Evolutionary conservation across 345 rosid species (phyloP).

Genomic region (Alliaria petiolata): DNA sequence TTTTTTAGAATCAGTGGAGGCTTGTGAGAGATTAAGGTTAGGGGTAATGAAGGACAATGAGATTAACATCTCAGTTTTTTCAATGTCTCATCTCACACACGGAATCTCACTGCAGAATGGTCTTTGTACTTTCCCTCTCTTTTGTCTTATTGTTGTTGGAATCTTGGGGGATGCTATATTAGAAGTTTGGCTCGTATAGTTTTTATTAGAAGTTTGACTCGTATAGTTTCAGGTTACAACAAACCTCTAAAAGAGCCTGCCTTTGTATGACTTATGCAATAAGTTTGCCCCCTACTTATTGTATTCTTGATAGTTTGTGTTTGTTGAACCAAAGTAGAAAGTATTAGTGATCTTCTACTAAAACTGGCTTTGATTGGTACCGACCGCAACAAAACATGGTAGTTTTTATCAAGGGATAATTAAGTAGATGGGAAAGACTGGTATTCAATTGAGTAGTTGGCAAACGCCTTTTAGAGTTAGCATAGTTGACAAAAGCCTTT

Average conservation of each 20-base stretch:
- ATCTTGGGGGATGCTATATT: neutral
- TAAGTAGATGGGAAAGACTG: too few relatives aligned
- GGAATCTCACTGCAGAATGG: constrained; percentile 11
- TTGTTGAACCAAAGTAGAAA: neutral
- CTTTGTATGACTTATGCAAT: constrained; percentile 3
- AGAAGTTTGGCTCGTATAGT: constrained; percentile 23
- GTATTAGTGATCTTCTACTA: neutral
- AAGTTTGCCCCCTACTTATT: neutral
- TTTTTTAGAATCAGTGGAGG: constrained; percentile 16
- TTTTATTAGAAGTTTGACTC: too few relatives aligned
- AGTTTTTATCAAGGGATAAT: too few relatives aligned
- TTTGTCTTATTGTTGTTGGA: constrained; percentile 7
- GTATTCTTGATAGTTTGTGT: neutral
- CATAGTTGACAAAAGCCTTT: too few relatives aligned
- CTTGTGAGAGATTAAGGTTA: constrained; percentile 13
- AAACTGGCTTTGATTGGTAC: too few relatives aligned
- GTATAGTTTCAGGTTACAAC: constrained; percentile 8
- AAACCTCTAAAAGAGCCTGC: neutral
- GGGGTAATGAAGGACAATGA: constrained; percentile 13
- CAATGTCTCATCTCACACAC: neutral
- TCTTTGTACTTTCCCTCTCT: neutral
- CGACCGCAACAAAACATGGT: too few relatives aligned
- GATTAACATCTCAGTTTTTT: constrained; percentile 17
- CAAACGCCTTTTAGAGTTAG: too few relatives aligned
- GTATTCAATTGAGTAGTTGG: too few relatives aligned